These are phyloP conservation scores for Xylaria sp. DNA, from an alignment of 495 filamentous ascomycete species.

Conservation along the genomic window DNA sequence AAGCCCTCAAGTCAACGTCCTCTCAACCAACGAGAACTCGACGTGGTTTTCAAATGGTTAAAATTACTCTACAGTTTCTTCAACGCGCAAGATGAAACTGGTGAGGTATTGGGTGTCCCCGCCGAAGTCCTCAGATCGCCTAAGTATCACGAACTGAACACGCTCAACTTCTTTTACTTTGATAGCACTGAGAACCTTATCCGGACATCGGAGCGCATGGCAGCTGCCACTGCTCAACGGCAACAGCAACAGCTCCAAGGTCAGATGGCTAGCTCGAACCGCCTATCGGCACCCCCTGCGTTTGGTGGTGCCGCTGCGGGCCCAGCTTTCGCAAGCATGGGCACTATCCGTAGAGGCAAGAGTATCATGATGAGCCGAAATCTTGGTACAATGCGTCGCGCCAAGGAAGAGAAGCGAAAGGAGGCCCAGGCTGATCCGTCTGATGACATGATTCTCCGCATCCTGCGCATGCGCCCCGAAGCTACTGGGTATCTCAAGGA, in stretches of 20 bases:
- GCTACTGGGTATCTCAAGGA: slow-evolving; percentile 90
- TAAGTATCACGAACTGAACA: slow-evolving; percentile 97
- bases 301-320: slow-evolving; percentile 59
- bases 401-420: slow-evolving; percentile 93
- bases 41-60: slow-evolving; percentile 95
- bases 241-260: slow-evolving; percentile 66
- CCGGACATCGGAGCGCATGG: slow-evolving; percentile 93
- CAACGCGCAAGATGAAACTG: slow-evolving; percentile 88
- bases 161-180: slow-evolving; percentile 98
- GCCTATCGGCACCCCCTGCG: slow-evolving; percentile 73
- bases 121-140: slow-evolving; percentile 91
- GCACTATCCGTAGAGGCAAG: slow-evolving; percentile 81
- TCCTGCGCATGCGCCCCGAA: slow-evolving; percentile 94
- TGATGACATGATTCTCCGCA: slow-evolving; percentile 97
- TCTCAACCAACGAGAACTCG: slow-evolving; percentile 86
- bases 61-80: slow-evolving; percentile 94
- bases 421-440: slow-evolving; percentile 96
- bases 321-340: slow-evolving; percentile 70
- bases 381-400: slow-evolving; percentile 92
- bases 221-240: slow-evolving; percentile 81
- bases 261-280: slow-evolving; percentile 54
- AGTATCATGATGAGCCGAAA: slow-evolving; percentile 95
- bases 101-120: slow-evolving; percentile 85
- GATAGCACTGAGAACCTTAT: slow-evolving; percentile 91
- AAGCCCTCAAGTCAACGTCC: slow-evolving; percentile 90